Conservation (phyloP, 2,329 filamentous ascomycete species). For the Claviceps spartinae region DNA sequence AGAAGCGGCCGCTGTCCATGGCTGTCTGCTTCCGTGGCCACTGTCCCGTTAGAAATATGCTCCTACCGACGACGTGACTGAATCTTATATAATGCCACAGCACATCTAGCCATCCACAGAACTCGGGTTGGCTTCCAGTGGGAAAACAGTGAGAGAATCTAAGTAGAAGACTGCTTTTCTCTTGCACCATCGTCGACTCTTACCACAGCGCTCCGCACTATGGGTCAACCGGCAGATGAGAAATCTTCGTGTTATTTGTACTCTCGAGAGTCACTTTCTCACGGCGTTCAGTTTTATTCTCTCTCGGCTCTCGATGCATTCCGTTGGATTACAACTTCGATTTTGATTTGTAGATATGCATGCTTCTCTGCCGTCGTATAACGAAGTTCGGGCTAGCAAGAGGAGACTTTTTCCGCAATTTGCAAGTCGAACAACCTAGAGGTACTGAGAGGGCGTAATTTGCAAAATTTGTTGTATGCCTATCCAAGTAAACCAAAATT, state of each 20-base stretch:
- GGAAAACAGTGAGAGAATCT: slow-evolving; percentile 24
- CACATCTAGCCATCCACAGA: slow-evolving; percentile 25
- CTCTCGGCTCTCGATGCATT: slow-evolving; percentile 38
- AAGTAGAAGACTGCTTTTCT: slow-evolving; percentile 11
- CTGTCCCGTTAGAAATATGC: slow-evolving; percentile 35
- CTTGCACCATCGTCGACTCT: slow-evolving; percentile 16
- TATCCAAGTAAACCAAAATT: background rate
- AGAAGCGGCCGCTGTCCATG: slow-evolving; percentile 28
- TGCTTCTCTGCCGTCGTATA: slow-evolving; percentile 36
- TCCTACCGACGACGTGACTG: slow-evolving; percentile 31
- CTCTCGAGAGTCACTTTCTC: slow-evolving; percentile 26
- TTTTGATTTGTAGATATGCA: slow-evolving; percentile 28
- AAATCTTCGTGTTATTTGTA: slow-evolving; percentile 35
- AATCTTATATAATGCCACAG: slow-evolving; percentile 35
- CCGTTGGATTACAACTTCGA: slow-evolving; percentile 29
- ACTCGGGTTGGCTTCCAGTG: slow-evolving; percentile 13
- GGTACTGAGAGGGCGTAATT: slow-evolving; percentile 30
- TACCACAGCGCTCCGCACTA: slow-evolving; percentile 21
- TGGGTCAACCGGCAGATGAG: slow-evolving; percentile 40
- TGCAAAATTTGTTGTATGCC: slow-evolving; percentile 19
- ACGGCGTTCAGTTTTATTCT: slow-evolving; percentile 37
- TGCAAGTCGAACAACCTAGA: slow-evolving; percentile 35
- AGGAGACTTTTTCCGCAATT: slow-evolving; percentile 35
- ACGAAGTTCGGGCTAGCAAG: slow-evolving; percentile 41
- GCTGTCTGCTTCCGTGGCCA: slow-evolving; percentile 25